A percentile compares a stretch with the other conserved stretches of the same genome.
Evolutionary conservation across 352 stramenopile species (phyloP).

Genomic region (Pythium scleroteichum): DNA sequence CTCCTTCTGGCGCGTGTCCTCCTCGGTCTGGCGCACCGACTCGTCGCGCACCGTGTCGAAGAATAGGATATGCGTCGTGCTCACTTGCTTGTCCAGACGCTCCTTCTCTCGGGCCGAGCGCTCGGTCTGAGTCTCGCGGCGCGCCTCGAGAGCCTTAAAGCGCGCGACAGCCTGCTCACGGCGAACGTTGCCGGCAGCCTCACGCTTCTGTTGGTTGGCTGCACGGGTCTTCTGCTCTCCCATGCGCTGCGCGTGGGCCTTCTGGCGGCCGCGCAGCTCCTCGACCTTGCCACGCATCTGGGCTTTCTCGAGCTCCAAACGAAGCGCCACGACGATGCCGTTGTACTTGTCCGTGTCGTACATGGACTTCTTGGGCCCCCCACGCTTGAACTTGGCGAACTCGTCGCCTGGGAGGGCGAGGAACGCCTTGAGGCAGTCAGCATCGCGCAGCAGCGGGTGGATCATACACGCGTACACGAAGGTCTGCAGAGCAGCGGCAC

Average conservation of each 20-base stretch:
- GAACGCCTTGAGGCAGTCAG: constrained; percentile 84
- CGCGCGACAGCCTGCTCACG: constrained; percentile 68
- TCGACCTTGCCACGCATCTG: constrained; percentile 84
- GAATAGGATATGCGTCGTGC: constrained; percentile 80
- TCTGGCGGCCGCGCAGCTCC: constrained; percentile 59
- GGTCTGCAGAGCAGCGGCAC: constrained; percentile 59
- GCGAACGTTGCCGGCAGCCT: constrained; percentile 70
- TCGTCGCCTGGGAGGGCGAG: constrained; percentile 70
- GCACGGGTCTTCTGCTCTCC: constrained; percentile 59
- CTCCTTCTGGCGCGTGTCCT: constrained; percentile 81
- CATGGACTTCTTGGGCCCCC: constrained; percentile 59
- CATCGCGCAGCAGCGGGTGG: constrained; percentile 75
- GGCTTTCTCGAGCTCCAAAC: constrained; percentile 83
- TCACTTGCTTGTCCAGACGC: constrained; percentile 70
- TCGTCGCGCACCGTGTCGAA: constrained; percentile 81
- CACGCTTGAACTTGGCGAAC: constrained; percentile 72
- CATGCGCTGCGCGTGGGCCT: constrained; percentile 72
- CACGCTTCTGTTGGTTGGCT: constrained; percentile 69
- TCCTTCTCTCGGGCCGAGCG: constrained; percentile 86
- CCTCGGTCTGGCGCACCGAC: constrained; percentile 67
- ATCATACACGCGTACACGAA: constrained; percentile 83
- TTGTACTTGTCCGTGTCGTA: constrained; percentile 84
- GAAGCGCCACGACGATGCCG: constrained; percentile 69
- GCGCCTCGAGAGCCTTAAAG: constrained; percentile 79
- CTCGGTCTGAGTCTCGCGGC: constrained; percentile 78